Evolutionary conservation across 495 filamentous ascomycete genomes (phyloP).

Genomic region (Lasiosphaeria miniovina): DNA sequence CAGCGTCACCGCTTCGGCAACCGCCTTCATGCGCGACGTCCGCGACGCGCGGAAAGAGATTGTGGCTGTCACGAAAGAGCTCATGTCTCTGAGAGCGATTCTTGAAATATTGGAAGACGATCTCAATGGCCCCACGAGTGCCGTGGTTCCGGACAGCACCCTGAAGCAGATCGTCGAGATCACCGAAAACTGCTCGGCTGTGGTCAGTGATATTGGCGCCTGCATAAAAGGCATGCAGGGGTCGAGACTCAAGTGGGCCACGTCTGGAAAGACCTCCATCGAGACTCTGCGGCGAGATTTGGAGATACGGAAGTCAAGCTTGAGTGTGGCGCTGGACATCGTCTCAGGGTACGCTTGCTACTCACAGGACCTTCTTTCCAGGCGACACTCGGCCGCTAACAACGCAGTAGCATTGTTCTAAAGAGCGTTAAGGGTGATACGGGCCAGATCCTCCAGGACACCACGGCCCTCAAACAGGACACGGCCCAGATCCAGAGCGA

Average conservation of each 20-base stretch:
- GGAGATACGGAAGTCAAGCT: constrained; percentile 4
- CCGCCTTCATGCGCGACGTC: constrained; percentile 7
- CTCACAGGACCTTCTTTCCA: neutral
- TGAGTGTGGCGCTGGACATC: constrained; percentile 4
- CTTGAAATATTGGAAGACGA: constrained; percentile 6
- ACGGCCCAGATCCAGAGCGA: constrained; percentile 1
- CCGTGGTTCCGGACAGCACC: neutral
- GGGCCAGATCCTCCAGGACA: constrained; percentile 4
- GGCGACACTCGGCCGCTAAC: neutral
- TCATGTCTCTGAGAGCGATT: neutral
- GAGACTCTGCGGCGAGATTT: constrained; percentile 1
- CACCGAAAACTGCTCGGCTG: neutral
- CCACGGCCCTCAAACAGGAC: neutral
- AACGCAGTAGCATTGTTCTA: neutral
- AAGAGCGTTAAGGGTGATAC: constrained; percentile 4
- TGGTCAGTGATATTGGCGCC: neutral
- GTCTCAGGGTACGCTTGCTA: neutral
- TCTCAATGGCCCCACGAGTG: neutral
- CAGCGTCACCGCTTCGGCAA: neutral
- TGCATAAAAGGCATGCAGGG: neutral
- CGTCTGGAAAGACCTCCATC: neutral
- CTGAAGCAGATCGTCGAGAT: neutral
- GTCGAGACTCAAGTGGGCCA: constrained; percentile 3
- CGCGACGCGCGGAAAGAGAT: constrained; percentile 3
- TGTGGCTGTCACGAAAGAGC: constrained; percentile 5